phyloP scores from a whole-genome alignment of 345 rosid species.

The Rhodamnia argentea region DNA sequence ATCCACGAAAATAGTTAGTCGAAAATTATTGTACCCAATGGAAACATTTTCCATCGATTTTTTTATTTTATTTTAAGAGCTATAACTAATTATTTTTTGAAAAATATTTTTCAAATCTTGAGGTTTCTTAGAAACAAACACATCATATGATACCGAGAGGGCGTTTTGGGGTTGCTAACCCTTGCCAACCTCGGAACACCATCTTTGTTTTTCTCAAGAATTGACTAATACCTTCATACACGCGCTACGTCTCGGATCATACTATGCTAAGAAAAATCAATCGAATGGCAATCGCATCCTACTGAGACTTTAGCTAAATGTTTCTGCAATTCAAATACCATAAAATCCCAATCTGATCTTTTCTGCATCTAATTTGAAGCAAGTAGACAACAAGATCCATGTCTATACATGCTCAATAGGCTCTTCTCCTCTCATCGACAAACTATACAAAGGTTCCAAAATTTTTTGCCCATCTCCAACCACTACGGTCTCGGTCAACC shows the following conservation, averaged over 20 bases:
- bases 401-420: neutral
- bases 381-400: neutral
- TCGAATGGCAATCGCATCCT: neutral
- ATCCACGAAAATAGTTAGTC: too few species aligned
- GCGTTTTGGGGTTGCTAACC: neutral
- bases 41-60: too few species aligned
- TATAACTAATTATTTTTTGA: too few species aligned
- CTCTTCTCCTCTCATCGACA: neutral
- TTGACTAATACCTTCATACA: neutral
- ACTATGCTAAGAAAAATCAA: neutral
- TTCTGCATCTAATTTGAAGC: neutral
- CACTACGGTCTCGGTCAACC: neutral
- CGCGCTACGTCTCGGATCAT: neutral
- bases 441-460: neutral
- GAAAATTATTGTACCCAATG: too few species aligned
- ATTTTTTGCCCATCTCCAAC: neutral
- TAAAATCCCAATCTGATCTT: neutral
- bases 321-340: neutral
- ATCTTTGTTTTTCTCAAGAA: neutral
- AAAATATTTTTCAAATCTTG: too few species aligned
- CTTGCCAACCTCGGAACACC: neutral
- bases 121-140: too few species aligned
- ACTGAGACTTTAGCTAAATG: neutral
- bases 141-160: too few species aligned
- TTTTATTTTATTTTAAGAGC: too few species aligned